A percentile compares a stretch with the other conserved stretches of the same genome.
Conservation (phyloP, 208 protist species). For the Wallacemonas collosoma region DNA sequence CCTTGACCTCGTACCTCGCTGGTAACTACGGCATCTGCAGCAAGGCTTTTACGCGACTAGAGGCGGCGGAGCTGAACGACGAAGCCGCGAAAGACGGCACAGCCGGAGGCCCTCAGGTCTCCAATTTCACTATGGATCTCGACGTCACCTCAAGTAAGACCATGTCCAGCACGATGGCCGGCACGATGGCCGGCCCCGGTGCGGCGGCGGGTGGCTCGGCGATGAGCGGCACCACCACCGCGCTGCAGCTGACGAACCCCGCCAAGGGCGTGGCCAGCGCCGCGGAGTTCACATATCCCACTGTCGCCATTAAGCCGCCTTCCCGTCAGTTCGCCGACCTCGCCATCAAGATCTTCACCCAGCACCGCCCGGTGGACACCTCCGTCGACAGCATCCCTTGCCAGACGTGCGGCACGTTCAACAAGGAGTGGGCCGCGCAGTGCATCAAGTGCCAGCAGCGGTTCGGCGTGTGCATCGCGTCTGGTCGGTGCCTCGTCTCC, state of each 20-base stretch:
- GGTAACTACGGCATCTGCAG: constrained; percentile 94
- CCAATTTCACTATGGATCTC: constrained; percentile 80
- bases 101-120: constrained; percentile 37
- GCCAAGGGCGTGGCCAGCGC: constrained; percentile 49
- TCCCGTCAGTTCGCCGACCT: constrained; percentile 87
- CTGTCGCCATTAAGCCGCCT: constrained; percentile 71
- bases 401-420: constrained; percentile 79
- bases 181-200: constrained; percentile 16
- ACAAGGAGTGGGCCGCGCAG: constrained; percentile 88
- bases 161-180: constrained; percentile 39
- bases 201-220: constrained; percentile 30
- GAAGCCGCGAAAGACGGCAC: constrained; percentile 25
- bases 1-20: constrained; percentile 92
- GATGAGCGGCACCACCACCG: constrained; percentile 73
- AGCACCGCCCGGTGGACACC: constrained; percentile 82
- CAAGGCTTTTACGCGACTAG: constrained; percentile 94
- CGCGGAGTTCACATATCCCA: constrained; percentile 69
- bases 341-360: constrained; percentile 91
- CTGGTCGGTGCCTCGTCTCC: constrained; percentile 73
- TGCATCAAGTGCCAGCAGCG: constrained; percentile 85
- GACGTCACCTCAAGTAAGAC: constrained; percentile 73
- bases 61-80: constrained; percentile 86
- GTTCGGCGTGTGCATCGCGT: constrained; percentile 89
- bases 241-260: constrained; percentile 76
- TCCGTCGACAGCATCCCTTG: constrained; percentile 78